Base-by-base conservation (phyloP, 257 asterid species). In the Lycium ferocissimum region DNA sequence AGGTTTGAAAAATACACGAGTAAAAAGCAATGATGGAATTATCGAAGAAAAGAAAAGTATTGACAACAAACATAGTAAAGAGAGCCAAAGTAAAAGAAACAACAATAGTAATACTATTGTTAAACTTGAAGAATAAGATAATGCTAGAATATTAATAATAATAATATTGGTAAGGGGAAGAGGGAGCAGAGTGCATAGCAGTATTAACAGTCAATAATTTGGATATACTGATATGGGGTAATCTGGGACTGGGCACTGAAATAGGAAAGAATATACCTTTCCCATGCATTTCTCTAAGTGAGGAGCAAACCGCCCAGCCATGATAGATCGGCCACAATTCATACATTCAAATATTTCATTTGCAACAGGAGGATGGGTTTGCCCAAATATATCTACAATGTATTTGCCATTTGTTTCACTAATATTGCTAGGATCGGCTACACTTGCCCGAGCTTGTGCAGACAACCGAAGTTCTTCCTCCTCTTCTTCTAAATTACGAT, bases 261-360 rank as follows among this genome's bases (percentile, higher is more conserved):
- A 9, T 66, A 13, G 69, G 85, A 57, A 53, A 22, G 26, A 12
- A 37, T 59, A 88, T 89, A 97, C 99, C 99, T 97, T 97, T 86
- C 99, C 99, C 98, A 97, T 95, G 93, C 99, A 95, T 89, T 95
- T 95, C 94, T 95, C 99, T 91, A 97, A 85, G 91, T 97, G 99
- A 81, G 98, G 98, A 57, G 99, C 99, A 82, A 97, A 97, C 57
- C 97, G 86, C 71, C 98, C 99, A 78, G 98, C 98, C 94, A 88
- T 86, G 35, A 93, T 88, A 53, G 95, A 87, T 82, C 98, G 86
- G 61, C 95, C 89, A 86, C 98, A 97, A 86, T 97, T 95, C 99
- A 97, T 95, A 92, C 99, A 97, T 67, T 91, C 91, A 11, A 97
- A 92, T 83, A 97, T 86, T 73, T 97, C 99, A 85, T 65, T 91